Base-by-base conservation (phyloP, 1,284 basidiomycete genomes). In the Ustilago sp. region DNA sequence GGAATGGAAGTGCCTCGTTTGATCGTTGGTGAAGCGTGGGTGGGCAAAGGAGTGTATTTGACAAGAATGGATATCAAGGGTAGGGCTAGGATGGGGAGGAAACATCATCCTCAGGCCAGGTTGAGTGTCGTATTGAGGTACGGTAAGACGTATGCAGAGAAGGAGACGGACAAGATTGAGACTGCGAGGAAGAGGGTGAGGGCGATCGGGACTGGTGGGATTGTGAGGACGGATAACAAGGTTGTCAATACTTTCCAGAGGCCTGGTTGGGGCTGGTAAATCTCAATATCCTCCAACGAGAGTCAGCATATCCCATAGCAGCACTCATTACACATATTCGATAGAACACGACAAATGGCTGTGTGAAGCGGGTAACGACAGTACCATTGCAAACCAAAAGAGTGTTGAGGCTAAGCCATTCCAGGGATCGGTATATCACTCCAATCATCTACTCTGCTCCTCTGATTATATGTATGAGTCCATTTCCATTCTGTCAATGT, bases 11-110 rank as follows among this genome's bases (percentile, higher is more conserved):
- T 90, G 67, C 88, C 89, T n/a, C 91, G 90, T 80, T 89, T 98
- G 43, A 88, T 97, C 63, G 92, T 99, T 71, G 89, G 94, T 92
- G 66, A 98, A 87, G 91, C 95, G 13, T 98, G 95, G 94, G 94
- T 98, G 17, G 92, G 90, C 62, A 98, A 98, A 87, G 95, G 94
- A 1, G 88, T 89, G 0, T 89, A 89, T 65, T 87, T 90, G 48
- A 90, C 90, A 71, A 90, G 92, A 55, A 78, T 94, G n/a, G 94
- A 98, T 77, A 91, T 92, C 73, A 92, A 92, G 87, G 96, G 94
- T 60, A 90, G 96, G 66, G 93, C 92, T 28, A 91, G 92, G 79
- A 89, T 88, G 69, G 96, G 96, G 69, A 89, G 93, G 71, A 92
- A 92, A 68, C 89, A 90, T 34, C 93, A 94, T 83, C 92, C 92